Evolutionary conservation across 2,329 filamentous ascomycete species (phyloP), one percentile per base, ranked within the genome.

Genomic region (Cladosporium sp.): DNA sequence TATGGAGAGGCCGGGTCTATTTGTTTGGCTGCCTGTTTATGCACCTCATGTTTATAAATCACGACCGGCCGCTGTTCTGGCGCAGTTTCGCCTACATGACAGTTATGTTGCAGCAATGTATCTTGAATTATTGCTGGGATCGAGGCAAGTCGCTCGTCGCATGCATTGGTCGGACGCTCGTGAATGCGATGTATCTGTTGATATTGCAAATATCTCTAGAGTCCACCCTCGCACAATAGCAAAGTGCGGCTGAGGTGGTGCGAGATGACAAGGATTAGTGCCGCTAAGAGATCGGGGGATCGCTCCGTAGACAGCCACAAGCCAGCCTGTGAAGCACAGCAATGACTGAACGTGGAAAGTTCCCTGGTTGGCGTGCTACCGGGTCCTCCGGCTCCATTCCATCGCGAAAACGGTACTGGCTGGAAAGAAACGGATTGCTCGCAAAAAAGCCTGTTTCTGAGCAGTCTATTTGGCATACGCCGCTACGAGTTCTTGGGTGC

Each of bases 231-330:
- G 40, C 32, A 27, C 15, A 30, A 16, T 13, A 6, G 12, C 29
- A 27, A 16, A 15, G 42, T 45, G 42, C 42, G 42, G 42, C 42
- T 45, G 42, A 45, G 42, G 19, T 33, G 8, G 38, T 20, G 38
- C 19, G 7, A 20, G n/a, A 39, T 13, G n/a, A 12, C 42, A 33
- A 45, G 42, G 30, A 45, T 35, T 13, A 29, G 13, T 35, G 30
- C 16, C 27, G 27, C 27, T 27, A 29, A 8, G 32, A 29, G 29
- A 29, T 15, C 16, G 16, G 39, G 39, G 25, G 20, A 42, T 42
- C 22, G 39, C 13, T 42, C 25, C 25, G 25, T 22, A 29, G n/a
- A 4, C 22, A 27, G 22, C 22, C 22, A 27, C 22, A 27, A 9
- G 22, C 9, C 22, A 9, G 22, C 22, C 22, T 5, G n/a, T 22